Base-by-base conservation (phyloP, 306 rosid species). In the Carpinus fangiana region DNA sequence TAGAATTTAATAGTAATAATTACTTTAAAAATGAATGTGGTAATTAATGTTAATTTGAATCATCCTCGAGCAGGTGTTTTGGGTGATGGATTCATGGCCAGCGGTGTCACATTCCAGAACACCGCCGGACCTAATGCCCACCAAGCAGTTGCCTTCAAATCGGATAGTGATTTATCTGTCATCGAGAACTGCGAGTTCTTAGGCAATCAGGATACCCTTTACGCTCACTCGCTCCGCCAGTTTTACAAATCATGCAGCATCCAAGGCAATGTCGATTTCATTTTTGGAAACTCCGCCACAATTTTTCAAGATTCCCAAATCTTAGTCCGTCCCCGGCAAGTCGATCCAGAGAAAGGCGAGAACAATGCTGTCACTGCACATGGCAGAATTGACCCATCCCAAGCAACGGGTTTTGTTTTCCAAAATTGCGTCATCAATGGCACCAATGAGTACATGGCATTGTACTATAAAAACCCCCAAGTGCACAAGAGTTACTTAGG, bases 41-140 rank as follows among this genome's bases (percentile, higher is more conserved):
- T 70, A 13, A 9, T 60, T 23, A 23, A 23, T 23, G 26, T 23
- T 23, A 23, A 3, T 4, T 31, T 59, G 14, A 31, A 56, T 43
- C 45, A 10, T 74, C 4, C 28, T 80, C 18, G 26, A 41, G 64
- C 84, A 95, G 98, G 90, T 10, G 91, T 95, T 56, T 70, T 81
- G 60, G 98, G 98, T 0, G 98, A 95, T 85, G 98, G 98, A 13
- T 95, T 95, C 90, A 90, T 93, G 98, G 98, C 98, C 0, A 86
- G 77, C 55, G 89, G 88, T 16, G 82, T 95, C 4, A 95, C 98
- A 6, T 66, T 95, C 36, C 60, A 86, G 12, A 95, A 95, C 91
- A 93, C 91, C 0, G 98, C 98, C 0, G 98, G 98, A 0, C 90
- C 97, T 12, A 92, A 86, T n/a, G 93, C 87, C n/a, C 96, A 90